Evolutionary conservation across 23 red algal genomes (phyloP), one percentile per base, ranked within the genome.

Genomic region (Gracilaria gracilis): DNA sequence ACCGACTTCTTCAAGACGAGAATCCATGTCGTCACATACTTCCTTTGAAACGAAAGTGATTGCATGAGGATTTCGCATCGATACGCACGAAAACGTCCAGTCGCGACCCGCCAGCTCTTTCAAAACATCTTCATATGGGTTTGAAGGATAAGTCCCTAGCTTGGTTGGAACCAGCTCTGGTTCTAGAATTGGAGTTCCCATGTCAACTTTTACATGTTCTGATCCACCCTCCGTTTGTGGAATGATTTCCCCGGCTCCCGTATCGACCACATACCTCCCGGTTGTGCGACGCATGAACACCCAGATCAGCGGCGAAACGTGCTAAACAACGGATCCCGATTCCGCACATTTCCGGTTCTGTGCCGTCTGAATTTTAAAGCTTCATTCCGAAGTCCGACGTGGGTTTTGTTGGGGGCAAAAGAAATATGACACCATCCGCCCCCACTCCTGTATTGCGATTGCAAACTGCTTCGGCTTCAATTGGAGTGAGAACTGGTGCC

Each of bases 341-440:
- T 65, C 97, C 97, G 47, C 97, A 99, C 97, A 99, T 99, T 71
- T 99, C 97, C 51, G 97, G 97, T 87, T 99, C 97, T 2, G 93
- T 91, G 33, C 97, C 97, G 80, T 99, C 97, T 38, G 97, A 94
- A 49, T 99, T 99, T 44, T 91, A 93, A 19, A 99, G 86, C 42
- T 94, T 91, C 94, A 99, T 96, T 6, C 47, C 40, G 23, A 74
- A 88, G 80, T 98, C 96, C 35, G 90, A 87, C 31, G 79, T 48
- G 39, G 47, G 21, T 32, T 65, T 46, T 23, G 80, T 95, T 16
- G 85, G n/a, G 42, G 97, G 91, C 59, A 99, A 49, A 32, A 96
- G 67, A 57, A 99, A 93, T 34, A 99, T 99, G n/a, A 99, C 91
- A 21, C 97, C 97, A 61, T 99, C 97, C 9, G 85, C 97, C 42